These are phyloP conservation scores for Trichoderma semiorbis DNA, from an alignment of 2,329 filamentous ascomycete genomes.

Conservation along the genomic window DNA sequence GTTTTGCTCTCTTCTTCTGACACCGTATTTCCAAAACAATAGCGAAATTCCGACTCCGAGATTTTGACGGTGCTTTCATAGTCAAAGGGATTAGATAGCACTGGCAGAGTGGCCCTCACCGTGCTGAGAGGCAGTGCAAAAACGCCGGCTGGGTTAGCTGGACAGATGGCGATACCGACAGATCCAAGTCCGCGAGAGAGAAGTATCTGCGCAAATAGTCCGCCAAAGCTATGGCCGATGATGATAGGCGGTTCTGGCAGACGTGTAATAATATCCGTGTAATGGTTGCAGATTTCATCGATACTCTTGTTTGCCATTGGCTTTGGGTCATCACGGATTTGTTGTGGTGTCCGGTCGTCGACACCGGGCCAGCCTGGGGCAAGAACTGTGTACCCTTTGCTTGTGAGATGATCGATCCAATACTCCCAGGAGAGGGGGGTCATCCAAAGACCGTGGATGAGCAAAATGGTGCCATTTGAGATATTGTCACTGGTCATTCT, in stretches of 20 bases:
- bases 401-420: background rate
- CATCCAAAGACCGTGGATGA: background rate
- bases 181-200: background rate
- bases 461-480: background rate
- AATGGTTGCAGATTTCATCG: background rate
- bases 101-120: background rate
- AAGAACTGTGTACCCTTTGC: background rate
- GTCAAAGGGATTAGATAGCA: background rate
- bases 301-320: background rate
- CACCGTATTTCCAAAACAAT: background rate
- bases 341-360: background rate
- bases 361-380: background rate
- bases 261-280: background rate
- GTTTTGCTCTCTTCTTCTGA: background rate
- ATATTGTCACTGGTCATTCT: background rate
- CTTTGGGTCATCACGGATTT: background rate
- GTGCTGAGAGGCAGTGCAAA: background rate
- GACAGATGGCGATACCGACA: background rate
- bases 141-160: background rate
- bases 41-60: background rate
- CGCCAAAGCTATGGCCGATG: background rate
- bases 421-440: background rate
- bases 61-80: background rate
- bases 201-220: background rate
- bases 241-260: background rate